These are phyloP conservation scores for Avena atlantica DNA, from an alignment of 176 grass and related monocot genomes.

Conservation along the genomic window DNA sequence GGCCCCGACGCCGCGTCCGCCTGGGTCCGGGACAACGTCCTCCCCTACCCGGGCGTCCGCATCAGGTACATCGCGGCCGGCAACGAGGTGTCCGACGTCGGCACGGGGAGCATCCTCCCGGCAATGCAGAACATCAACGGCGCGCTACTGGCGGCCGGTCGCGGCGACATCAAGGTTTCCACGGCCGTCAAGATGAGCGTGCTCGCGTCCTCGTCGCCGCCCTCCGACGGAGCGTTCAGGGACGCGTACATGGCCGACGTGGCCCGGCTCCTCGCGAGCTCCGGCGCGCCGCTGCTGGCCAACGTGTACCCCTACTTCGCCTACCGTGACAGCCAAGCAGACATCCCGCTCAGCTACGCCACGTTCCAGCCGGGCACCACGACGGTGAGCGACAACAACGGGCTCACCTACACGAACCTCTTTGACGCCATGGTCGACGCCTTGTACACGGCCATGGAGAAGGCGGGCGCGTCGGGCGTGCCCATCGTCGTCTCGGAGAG, in stretches of 20 bases:
- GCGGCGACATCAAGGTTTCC: slow-evolving; percentile 58
- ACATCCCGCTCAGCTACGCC: slow-evolving; percentile 29
- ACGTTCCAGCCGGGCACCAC: slow-evolving; percentile 29
- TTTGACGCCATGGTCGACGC: slow-evolving; percentile 65
- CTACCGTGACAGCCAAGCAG: not conserved
- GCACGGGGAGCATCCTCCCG: slow-evolving; percentile 52
- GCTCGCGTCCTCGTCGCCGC: slow-evolving; percentile 23
- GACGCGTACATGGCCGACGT: slow-evolving; percentile 18
- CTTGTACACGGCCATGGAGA: slow-evolving; percentile 65
- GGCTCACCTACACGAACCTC: slow-evolving; percentile 55
- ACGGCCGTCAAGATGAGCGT: slow-evolving; percentile 20
- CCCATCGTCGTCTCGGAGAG: slow-evolving; percentile 87
- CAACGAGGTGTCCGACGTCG: slow-evolving; percentile 65
- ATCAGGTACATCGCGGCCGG: slow-evolving; percentile 84
- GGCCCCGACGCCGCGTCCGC: slow-evolving; percentile 58
- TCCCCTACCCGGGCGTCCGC: slow-evolving; percentile 54
- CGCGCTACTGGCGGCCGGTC: slow-evolving; percentile 62
- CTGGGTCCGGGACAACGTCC: slow-evolving; percentile 51
- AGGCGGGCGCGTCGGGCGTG: slow-evolving; percentile 45
- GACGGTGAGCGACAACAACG: not conserved
- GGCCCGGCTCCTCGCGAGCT: slow-evolving; percentile 22
- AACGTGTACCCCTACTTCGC: slow-evolving; percentile 66
- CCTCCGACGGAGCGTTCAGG: slow-evolving; percentile 35
- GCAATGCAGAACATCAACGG: slow-evolving; percentile 72
- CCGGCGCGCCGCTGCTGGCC: slow-evolving; percentile 34